Evolutionary conservation across 176 grass and related monocot species (phyloP).

Genomic region (Triticum urartu): DNA sequence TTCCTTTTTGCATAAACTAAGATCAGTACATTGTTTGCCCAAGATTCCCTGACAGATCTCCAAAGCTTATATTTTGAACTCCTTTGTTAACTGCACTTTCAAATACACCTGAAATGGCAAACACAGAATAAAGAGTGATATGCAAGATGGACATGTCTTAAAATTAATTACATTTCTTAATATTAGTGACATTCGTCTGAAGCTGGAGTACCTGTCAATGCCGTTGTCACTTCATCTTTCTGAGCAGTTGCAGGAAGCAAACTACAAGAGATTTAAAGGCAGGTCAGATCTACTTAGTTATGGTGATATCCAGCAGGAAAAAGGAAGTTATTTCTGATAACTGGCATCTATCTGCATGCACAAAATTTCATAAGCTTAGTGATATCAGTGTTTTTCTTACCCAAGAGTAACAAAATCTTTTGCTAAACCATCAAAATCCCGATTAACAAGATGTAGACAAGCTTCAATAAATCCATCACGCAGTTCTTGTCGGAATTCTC

Average conservation of each 20-base stretch:
- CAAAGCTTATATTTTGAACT: slow-evolving; percentile 96
- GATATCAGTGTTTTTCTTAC: slow-evolving; percentile 48
- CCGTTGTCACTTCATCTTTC: slow-evolving; percentile 92
- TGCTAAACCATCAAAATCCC: slow-evolving; percentile 98
- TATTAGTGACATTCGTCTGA: slow-evolving; percentile 20
- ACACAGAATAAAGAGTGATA: slow-evolving; percentile 10
- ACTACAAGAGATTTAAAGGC: slow-evolving; percentile 48
- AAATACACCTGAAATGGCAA: slow-evolving; percentile 69
- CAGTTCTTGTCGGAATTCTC: slow-evolving; percentile 89
- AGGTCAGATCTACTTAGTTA: slow-evolving; percentile 12
- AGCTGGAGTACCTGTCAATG: slow-evolving; percentile 79
- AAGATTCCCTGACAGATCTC: slow-evolving; percentile 95
- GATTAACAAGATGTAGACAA: slow-evolving; percentile 98
- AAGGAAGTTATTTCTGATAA: background rate
- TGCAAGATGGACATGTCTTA: background rate
- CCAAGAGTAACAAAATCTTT: slow-evolving; percentile 97
- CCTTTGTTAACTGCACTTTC: slow-evolving; percentile 96
- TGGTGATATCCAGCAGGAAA: background rate
- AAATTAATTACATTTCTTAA: slow-evolving; percentile 1
- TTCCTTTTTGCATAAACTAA: slow-evolving; percentile 2
- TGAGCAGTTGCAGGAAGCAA: slow-evolving; percentile 92
- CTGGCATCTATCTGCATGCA: slow-evolving; percentile 5
- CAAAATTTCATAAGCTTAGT: background rate
- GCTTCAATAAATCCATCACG: slow-evolving; percentile 96
- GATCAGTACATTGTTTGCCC: slow-evolving; percentile 80